phyloP scores from a whole-genome alignment of 805 yeast genomes.

The Metschnikowia peoriensis region DNA sequence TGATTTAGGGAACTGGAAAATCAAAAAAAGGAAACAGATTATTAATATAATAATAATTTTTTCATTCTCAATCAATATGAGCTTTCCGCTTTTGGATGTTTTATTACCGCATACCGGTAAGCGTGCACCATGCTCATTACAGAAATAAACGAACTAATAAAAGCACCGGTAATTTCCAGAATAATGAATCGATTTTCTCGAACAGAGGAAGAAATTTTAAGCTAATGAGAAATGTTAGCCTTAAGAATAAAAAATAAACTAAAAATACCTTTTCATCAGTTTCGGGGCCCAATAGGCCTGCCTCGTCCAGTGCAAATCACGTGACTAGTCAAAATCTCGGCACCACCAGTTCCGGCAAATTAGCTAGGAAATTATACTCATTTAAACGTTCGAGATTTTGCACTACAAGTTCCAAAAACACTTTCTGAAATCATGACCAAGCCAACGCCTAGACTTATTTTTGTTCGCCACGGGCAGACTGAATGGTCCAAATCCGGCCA shows the following conservation, averaged over 20 bases:
- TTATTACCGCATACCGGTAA: no score
- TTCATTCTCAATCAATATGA: no score
- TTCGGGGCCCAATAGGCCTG: no score
- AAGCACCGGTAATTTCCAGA: not conserved
- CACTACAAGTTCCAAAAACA: not conserved
- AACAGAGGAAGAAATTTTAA: not conserved
- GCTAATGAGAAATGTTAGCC: not conserved
- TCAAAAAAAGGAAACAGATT: no score
- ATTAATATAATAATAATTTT: no score
- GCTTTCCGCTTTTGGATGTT: no score
- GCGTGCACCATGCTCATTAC: no score
- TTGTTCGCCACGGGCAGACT: conserved; percentile 86
- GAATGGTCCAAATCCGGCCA: conserved; percentile 96
- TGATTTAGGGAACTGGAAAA: no score
- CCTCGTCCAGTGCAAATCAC: not conserved
- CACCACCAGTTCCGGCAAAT: not conserved
- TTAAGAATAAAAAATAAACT: no score
- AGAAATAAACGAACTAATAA: no score
- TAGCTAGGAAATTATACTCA: not conserved
- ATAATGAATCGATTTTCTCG: not conserved
- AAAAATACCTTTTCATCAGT: no score
- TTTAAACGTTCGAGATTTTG: not conserved
- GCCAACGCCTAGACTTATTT: conserved; percentile 62
- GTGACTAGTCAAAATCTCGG: not conserved
- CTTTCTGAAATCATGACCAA: conserved; percentile 9